These are phyloP conservation scores for Cudoniella acicularis DNA, from an alignment of 495 filamentous ascomycete species.

Conservation along the genomic window DNA sequence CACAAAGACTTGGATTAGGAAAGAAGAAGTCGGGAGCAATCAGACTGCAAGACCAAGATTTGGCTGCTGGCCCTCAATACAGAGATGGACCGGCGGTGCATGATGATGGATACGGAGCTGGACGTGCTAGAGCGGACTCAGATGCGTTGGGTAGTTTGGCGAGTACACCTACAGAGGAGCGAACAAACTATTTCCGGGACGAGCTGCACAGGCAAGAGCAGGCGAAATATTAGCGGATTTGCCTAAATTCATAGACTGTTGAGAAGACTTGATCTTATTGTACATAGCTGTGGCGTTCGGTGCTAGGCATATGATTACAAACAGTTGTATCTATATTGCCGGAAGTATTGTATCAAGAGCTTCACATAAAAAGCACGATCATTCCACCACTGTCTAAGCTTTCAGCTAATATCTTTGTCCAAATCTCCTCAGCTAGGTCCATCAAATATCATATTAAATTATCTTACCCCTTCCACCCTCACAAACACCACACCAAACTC, in stretches of 20 bases:
- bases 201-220: conserved; percentile 8
- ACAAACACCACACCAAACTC: background rate
- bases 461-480: background rate
- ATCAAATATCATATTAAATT: too few relatives aligned
- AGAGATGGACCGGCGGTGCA: conserved; percentile 8
- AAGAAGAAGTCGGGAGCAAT: conserved; percentile 16
- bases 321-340: background rate
- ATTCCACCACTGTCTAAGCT: too few relatives aligned
- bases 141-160: conserved; percentile 19
- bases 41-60: conserved; percentile 13
- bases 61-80: conserved; percentile 9
- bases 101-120: background rate
- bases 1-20: conserved; percentile 14
- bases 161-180: conserved; percentile 16
- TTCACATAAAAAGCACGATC: background rate
- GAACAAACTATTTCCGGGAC: conserved; percentile 9
- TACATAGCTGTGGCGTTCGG: background rate
- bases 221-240: background rate
- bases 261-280: background rate
- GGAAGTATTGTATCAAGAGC: background rate
- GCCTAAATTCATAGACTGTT: background rate
- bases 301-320: background rate
- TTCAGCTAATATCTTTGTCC: too few relatives aligned
- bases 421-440: too few relatives aligned
- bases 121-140: conserved; percentile 8